Evolutionary conservation across 2,329 filamentous ascomycete genomes (phyloP).

Genomic region (Clonostachys chloroleuca): DNA sequence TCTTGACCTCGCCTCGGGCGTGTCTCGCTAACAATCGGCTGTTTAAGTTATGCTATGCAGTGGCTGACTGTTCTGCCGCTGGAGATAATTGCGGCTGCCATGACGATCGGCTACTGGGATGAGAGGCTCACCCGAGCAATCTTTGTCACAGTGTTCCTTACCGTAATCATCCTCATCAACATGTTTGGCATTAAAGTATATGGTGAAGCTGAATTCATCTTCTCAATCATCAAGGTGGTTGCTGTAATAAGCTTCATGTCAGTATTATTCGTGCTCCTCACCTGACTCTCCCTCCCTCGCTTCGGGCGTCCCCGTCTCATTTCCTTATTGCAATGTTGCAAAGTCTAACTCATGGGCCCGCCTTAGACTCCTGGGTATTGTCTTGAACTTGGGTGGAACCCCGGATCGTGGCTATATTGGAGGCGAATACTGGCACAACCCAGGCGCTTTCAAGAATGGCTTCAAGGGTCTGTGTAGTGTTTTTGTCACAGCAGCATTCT

Average conservation of each 20-base stretch:
- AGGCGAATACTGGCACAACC: constrained; percentile 68
- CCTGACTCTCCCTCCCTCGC: constrained; percentile 16
- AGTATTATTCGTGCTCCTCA: constrained; percentile 18
- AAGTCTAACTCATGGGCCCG: neutral
- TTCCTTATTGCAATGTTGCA: constrained; percentile 5
- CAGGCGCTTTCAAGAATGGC: constrained; percentile 80
- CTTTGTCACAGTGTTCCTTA: constrained; percentile 79
- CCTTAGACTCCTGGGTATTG: constrained; percentile 76
- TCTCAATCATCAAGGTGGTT: constrained; percentile 79
- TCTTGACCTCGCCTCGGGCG: neutral
- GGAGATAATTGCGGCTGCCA: constrained; percentile 81
- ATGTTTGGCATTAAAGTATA: constrained; percentile 85
- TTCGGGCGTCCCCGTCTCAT: neutral
- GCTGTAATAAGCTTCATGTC: constrained; percentile 87
- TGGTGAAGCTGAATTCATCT: constrained; percentile 85
- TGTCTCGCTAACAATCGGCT: neutral
- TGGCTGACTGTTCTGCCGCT: constrained; percentile 82
- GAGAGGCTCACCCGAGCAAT: constrained; percentile 59
- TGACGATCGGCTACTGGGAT: constrained; percentile 82
- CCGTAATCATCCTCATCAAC: constrained; percentile 76
- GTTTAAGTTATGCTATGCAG: constrained; percentile 70
- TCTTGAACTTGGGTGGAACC: constrained; percentile 80
- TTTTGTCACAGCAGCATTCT: constrained; percentile 72
- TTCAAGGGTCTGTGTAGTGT: constrained; percentile 80
- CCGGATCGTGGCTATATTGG: constrained; percentile 74